Base-by-base conservation (phyloP, 352 stramenopile genomes). In the Phytopythium kandeliae region DNA sequence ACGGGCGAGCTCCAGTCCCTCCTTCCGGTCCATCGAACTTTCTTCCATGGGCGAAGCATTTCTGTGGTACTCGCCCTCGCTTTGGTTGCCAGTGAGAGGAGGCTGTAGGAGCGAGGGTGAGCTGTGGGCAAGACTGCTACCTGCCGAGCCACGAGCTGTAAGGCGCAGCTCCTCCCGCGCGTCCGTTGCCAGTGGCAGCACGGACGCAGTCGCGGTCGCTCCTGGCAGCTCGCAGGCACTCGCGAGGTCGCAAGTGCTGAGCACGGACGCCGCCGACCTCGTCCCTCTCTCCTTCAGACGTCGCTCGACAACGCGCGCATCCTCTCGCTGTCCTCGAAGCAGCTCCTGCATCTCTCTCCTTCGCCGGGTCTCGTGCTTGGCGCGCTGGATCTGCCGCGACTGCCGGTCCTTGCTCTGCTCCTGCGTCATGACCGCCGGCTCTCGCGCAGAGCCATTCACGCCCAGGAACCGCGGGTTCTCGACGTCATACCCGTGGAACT, bases 1-100 rank as follows among this genome's bases (percentile, higher is more conserved):
- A 2, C 54, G 47, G 19, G 48, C 36, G 38, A 67, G 57, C 34
- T 54, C 60, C 17, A 54, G 33, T 16, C 30, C 35, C n/a, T 66
- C 51, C 30, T 63, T 51, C 24, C 49, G 48, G 11, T 41, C 36
- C 12, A 28, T 15, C 1, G 40, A 11, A 8, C 0, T 2, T 15
- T 30, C 38, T 30, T 17, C 13, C 24, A 5, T 22, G 4, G 10
- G 4, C 3, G 1, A 19, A 9, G 6, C 11, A 3, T 15, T 7
- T 19, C 30, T 1, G 40, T 11, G 28, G 15, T 17, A 26, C 28
- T 16, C 28, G 9, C 16, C 9, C 30, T 51, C 28, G 31, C 13
- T 17, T 30, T 51, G 45, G 19, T 51, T 51, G 19, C 28, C 22
- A 19, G 8, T 13, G 25, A 4, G 24, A 31, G 17, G 22, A 9